Evolutionary conservation across 2,329 filamentous ascomycete species (phyloP).

Genomic region (Verticillium zaregamsianum): DNA sequence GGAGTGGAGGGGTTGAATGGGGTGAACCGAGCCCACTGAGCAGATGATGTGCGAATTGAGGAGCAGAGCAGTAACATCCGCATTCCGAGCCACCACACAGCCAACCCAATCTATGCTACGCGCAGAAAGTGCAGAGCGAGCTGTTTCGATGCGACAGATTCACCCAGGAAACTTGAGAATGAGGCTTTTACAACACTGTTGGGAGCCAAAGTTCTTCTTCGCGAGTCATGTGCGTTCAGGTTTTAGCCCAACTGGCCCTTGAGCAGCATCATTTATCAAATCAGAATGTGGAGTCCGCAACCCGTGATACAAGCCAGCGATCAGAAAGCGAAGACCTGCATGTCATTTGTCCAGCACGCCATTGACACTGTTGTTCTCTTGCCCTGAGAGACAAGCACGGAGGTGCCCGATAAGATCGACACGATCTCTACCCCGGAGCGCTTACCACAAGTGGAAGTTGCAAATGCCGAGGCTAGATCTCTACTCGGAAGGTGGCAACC

Average conservation of each 20-base stretch:
- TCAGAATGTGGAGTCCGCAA: not conserved
- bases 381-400: not conserved
- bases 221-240: not conserved
- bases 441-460: slow-evolving; percentile 1
- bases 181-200: not conserved
- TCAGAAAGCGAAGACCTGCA: not conserved
- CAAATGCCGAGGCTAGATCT: not conserved
- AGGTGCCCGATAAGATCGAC: not conserved
- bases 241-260: not conserved
- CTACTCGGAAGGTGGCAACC: not conserved
- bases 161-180: not conserved
- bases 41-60: too few species aligned
- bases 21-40: not conserved
- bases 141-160: not conserved
- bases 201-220: not conserved
- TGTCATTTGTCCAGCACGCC: not conserved
- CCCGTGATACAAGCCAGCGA: not conserved
- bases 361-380: not conserved
- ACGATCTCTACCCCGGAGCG: not conserved
- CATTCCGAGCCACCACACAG: too few species aligned
- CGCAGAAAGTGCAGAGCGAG: too few species aligned
- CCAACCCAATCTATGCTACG: not conserved
- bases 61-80: too few species aligned
- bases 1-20: not conserved
- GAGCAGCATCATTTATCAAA: not conserved